Conservation (phyloP, 371 early-diverging fungal species). For the Mucor piriformis region DNA sequence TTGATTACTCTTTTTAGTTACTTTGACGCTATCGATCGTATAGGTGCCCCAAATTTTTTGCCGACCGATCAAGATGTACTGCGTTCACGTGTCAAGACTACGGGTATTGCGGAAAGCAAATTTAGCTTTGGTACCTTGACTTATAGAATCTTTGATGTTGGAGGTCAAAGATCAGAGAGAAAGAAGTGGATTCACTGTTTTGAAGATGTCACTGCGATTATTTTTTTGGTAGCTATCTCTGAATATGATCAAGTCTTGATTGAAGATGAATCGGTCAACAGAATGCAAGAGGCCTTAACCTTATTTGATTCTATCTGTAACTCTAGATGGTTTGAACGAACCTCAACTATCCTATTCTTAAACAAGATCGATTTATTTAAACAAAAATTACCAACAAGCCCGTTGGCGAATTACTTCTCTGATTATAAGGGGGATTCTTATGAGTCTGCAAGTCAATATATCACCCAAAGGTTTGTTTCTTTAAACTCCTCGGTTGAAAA, state of each 20-base stretch:
- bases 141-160: constrained; percentile 94
- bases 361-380: constrained; percentile 97
- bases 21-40: constrained; percentile 92
- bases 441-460: constrained; percentile 36
- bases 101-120: constrained; percentile 87
- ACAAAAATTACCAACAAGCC: constrained; percentile 82
- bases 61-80: constrained; percentile 93
- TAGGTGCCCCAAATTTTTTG: constrained; percentile 74
- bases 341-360: constrained; percentile 93
- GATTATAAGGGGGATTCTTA: constrained; percentile 60
- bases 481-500: constrained; percentile 68
- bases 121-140: constrained; percentile 86
- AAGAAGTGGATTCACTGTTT: constrained; percentile 97
- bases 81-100: constrained; percentile 87
- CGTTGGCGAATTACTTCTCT: constrained; percentile 82
- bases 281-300: constrained; percentile 95
- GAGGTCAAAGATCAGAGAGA: constrained; percentile 93
- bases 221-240: constrained; percentile 92
- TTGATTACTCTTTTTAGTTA: constrained; percentile 53
- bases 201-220: constrained; percentile 94
- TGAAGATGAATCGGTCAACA: constrained; percentile 95
- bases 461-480: constrained; percentile 68
- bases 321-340: constrained; percentile 92
- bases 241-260: constrained; percentile 96
- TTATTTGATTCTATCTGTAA: constrained; percentile 97